Evolutionary conservation across 1,284 basidiomycete genomes (phyloP).

Genomic region (Sanghuangporus sanghuang): DNA sequence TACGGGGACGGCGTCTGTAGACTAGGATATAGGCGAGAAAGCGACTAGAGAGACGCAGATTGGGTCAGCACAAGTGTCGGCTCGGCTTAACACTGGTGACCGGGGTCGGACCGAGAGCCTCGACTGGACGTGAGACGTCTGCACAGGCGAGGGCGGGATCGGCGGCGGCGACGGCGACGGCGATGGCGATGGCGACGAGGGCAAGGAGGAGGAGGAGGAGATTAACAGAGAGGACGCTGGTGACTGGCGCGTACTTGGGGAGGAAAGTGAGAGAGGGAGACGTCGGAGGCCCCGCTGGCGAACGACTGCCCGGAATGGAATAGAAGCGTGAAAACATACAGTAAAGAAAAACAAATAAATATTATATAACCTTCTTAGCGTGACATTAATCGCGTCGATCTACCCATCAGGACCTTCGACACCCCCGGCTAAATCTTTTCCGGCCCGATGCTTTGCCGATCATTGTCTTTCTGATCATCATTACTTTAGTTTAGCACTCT

Average conservation of each 20-base stretch:
- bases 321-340: neutral
- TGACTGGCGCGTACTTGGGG: neutral
- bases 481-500: neutral
- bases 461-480: neutral
- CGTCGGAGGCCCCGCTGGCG: neutral
- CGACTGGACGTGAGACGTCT: neutral
- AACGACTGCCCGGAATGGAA: neutral
- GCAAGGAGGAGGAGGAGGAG: no score
- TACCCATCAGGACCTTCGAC: neutral
- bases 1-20: constrained; percentile 7
- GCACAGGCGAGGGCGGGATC: neutral
- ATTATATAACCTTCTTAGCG: neutral
- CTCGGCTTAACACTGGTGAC: neutral
- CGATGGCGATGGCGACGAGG: neutral
- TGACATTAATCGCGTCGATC: neutral
- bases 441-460: neutral
- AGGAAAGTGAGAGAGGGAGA: neutral
- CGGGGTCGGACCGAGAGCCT: constrained; percentile 7
- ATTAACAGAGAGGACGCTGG: neutral
- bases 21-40: constrained; percentile 5
- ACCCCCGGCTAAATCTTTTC: neutral
- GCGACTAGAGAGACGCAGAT: neutral
- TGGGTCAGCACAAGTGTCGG: neutral
- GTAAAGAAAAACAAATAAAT: neutral
- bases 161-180: neutral